Evolutionary conservation across 164 flowering plant genomes (phyloP).

Genomic region (Aristolochia californica): DNA sequence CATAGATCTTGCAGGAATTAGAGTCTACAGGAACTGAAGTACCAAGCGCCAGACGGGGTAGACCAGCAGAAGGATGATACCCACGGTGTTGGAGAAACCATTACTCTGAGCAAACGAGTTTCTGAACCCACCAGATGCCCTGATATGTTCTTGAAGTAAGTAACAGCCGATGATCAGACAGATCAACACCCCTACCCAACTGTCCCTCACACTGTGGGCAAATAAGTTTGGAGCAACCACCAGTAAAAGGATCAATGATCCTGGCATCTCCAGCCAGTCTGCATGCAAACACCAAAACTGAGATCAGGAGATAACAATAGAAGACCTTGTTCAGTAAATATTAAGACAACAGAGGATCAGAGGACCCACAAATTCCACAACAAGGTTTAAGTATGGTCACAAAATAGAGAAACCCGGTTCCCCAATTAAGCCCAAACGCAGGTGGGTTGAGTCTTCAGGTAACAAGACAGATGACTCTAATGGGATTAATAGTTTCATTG

Average conservation of each 20-base stretch:
- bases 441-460: no score
- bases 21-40: conserved; percentile 18
- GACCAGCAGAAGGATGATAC: conserved; percentile 55
- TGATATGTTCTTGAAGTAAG: conserved; percentile 85
- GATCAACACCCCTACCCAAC: conserved; percentile 43
- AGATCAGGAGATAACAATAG: no score
- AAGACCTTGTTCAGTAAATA: no score
- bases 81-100: conserved; percentile 79
- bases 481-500: no score
- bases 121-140: conserved; percentile 85
- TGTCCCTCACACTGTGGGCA: conserved; percentile 36
- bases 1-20: not conserved
- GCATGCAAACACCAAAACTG: conserved; percentile 8
- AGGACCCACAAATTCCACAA: no score
- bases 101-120: conserved; percentile 63
- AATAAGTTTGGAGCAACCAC: conserved; percentile 73
- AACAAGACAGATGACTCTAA: not conserved
- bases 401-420: no score
- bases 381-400: no score
- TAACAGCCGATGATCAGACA: conserved; percentile 70
- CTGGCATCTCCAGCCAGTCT: conserved; percentile 91
- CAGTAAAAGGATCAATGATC: conserved; percentile 66
- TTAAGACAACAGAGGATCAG: no score
- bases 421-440: no score
- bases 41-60: conserved; percentile 76